A percentile compares a stretch with the other conserved stretches of the same genome.
These are phyloP conservation scores for Boletus albobrunnescens DNA, from an alignment of 1,284 basidiomycete species.

Conservation along the genomic window DNA sequence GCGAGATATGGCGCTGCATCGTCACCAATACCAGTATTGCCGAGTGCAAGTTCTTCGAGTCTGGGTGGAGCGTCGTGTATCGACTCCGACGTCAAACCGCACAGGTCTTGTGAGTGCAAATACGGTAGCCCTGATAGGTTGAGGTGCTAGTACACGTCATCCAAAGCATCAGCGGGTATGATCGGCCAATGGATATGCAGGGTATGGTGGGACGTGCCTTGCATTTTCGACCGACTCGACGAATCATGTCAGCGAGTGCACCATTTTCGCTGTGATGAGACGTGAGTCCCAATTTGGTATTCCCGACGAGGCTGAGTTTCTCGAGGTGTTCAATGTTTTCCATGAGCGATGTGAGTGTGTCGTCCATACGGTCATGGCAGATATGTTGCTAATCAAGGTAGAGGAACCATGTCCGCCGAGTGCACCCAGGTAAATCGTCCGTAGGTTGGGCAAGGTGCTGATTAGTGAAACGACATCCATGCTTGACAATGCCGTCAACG, in stretches of 20 bases:
- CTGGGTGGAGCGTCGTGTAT: slow-evolving; percentile 32
- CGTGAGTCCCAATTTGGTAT: slow-evolving; percentile 51
- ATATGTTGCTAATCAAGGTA: slow-evolving; percentile 42
- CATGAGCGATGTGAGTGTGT: slow-evolving; percentile 44
- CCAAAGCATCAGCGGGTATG: background rate
- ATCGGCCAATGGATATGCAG: background rate
- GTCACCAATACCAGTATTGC: slow-evolving; percentile 60
- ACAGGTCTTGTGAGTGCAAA: slow-evolving; percentile 52
- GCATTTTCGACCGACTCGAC: slow-evolving; percentile 54
- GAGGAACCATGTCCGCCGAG: slow-evolving; percentile 50
- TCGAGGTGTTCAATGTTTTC: slow-evolving; percentile 40
- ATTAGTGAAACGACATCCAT: slow-evolving; percentile 43
- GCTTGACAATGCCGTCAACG: slow-evolving; percentile 48
- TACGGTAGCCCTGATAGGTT: slow-evolving; percentile 54
- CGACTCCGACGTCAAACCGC: slow-evolving; percentile 41
- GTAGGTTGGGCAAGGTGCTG: slow-evolving; percentile 39
- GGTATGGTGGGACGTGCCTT: slow-evolving; percentile 39
- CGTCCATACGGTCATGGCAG: slow-evolving; percentile 56
- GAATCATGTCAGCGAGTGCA: slow-evolving; percentile 46
- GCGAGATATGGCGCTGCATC: slow-evolving; percentile 50
- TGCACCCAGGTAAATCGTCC: slow-evolving; percentile 55
- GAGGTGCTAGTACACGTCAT: slow-evolving; percentile 36
- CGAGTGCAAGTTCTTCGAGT: slow-evolving; percentile 51
- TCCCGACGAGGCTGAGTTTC: slow-evolving; percentile 57
- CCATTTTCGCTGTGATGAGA: slow-evolving; percentile 29